These are phyloP conservation scores for Mycena haematopus DNA, from an alignment of 768 basidiomycete genomes.

Conservation along the genomic window DNA sequence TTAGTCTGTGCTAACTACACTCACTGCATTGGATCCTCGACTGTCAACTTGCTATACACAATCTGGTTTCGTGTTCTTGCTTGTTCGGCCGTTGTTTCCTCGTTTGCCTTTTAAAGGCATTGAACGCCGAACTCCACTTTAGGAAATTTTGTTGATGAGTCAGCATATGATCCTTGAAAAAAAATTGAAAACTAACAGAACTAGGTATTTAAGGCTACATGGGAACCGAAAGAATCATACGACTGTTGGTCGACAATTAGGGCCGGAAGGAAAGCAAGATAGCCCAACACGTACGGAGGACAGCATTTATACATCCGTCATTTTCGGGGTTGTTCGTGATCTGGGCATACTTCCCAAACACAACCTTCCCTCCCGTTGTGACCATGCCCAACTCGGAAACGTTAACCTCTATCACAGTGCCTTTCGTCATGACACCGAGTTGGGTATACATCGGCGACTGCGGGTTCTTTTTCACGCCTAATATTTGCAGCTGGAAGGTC, in stretches of 20 bases:
- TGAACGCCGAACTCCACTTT: slow-evolving; percentile 8
- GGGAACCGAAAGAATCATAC: slow-evolving; percentile 18
- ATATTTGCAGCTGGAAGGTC: slow-evolving; percentile 97
- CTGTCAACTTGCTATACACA: not conserved
- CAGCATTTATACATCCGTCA: slow-evolving; percentile 95
- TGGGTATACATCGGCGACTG: slow-evolving; percentile 98
- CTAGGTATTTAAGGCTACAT: slow-evolving; percentile 21
- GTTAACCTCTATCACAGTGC: slow-evolving; percentile 98
- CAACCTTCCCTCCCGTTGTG: slow-evolving; percentile 94
- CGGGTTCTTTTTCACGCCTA: slow-evolving; percentile 99
- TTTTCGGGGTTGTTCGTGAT: slow-evolving; percentile 96
- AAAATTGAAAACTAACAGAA: not conserved
- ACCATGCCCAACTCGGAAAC: slow-evolving; percentile 99
- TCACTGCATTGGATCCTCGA: slow-evolving; percentile 3
- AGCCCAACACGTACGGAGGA: slow-evolving; percentile 69
- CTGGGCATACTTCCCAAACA: slow-evolving; percentile 93
- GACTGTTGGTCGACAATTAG: slow-evolving; percentile 9
- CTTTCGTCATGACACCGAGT: slow-evolving; percentile 95
- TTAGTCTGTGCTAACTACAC: not conserved
- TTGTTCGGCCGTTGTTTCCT: too few species aligned
- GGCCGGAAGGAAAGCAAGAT: not conserved
- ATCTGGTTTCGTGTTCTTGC: not conserved
- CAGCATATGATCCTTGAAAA: not conserved
- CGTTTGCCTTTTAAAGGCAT: not conserved
- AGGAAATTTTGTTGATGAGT: slow-evolving; percentile 8